Evolutionary conservation across 2,329 filamentous ascomycete species (phyloP).

Genomic region (Penicillium sp.): DNA sequence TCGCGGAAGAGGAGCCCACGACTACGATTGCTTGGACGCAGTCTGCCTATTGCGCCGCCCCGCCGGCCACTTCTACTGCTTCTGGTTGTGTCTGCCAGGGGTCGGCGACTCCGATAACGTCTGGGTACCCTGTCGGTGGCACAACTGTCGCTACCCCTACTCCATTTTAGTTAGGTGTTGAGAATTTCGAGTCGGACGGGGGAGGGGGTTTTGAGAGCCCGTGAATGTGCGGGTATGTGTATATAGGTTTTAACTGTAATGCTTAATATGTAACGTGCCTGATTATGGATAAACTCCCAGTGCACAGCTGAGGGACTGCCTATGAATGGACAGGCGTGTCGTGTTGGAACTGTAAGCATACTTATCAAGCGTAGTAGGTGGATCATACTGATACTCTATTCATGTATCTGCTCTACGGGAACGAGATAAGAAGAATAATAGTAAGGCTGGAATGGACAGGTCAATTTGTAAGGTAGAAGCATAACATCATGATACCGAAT

Average conservation of each 20-base stretch:
- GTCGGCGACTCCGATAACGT: conserved; percentile 36
- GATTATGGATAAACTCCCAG: background rate
- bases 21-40: conserved; percentile 34
- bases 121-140: conserved; percentile 26
- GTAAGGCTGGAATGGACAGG: background rate
- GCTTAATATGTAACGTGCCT: background rate
- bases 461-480: background rate
- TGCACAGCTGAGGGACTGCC: no score
- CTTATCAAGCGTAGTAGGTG: no score
- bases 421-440: background rate
- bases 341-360: no score
- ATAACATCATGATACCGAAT: background rate
- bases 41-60: conserved; percentile 39
- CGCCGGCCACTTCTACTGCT: conserved; percentile 35
- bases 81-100: conserved; percentile 37
- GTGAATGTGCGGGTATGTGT: background rate
- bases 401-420: background rate
- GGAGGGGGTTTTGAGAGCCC: no score
- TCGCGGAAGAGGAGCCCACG: conserved; percentile 19
- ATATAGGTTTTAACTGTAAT: background rate
- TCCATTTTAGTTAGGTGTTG: conserved; percentile 1
- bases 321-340: no score
- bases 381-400: background rate
- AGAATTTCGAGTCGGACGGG: background rate
- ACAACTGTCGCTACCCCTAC: conserved; percentile 1